Base-by-base conservation (phyloP, 2,329 filamentous ascomycete genomes). In the Colletotrichum orchidophilum region DNA sequence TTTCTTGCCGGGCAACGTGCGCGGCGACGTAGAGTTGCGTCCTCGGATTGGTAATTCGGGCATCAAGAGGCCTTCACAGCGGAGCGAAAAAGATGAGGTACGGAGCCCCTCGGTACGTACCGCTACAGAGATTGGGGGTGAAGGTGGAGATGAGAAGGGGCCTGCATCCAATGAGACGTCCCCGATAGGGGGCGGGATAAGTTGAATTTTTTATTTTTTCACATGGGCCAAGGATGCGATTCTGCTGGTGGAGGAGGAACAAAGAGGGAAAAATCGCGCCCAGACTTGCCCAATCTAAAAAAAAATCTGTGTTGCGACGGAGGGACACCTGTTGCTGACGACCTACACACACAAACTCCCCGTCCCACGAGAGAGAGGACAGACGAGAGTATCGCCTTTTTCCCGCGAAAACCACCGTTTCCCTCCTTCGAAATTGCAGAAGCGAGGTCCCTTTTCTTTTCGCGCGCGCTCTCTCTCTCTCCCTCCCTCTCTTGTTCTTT, bases 141-240 rank as follows among this genome's bases (percentile, higher is more conserved):
- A 49, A 3, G 11, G 29, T 46, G 59, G 42, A 71, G 69, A 69
- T 53, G 31, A 58, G n/a, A 3, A 18, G 3, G 26, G n/a, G 0
- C 5, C 0, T n/a, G 5, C 2, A 29, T 9, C 69, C 31, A 71
- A 74, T 73, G n/a, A 57, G 21, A 35, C 1, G 5, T 11, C 39
- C 7, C 49, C 49, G 71, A 73, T 73, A 73, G 54, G 58, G 24
- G 35, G 27, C 69, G 33, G 58, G 64, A 60, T 46, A 73, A 58
- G 60, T 55, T 50, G 29, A 27, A 49, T 50, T 39, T 21, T 49
- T 52, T 61, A 42, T 27, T 52, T 29, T 68, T 73, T 74, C 73
- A 74, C 72, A 74, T 74, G 72, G 73, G 60, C 61, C 68, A 72
- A 71, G 64, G 71, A 71, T 69, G 69, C 69, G 64, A 71, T 71